Evolutionary conservation across 2,329 filamentous ascomycete genomes (phyloP), one percentile per base, ranked within the genome.

Genomic region (Fusarium hostae): DNA sequence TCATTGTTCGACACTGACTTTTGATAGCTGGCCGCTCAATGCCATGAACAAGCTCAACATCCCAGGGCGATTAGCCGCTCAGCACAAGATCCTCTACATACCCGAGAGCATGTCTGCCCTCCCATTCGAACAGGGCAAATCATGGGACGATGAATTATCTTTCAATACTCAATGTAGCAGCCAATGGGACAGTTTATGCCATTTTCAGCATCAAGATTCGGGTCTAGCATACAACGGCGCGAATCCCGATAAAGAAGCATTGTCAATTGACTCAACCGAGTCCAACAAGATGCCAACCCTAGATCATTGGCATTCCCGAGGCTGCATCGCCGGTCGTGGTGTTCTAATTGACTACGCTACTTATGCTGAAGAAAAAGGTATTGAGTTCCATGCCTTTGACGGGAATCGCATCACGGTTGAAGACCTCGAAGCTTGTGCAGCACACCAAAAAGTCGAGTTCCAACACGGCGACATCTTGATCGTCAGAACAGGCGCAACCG

Each of bases 401-500:
- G 81, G 83, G 1, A 82, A 89, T 73, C 82, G 84, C 32, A 90
- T 91, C 76, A 85, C 84, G 0, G 80, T 86, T 4, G 76, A 82
- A 2, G 85, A 90, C 1, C 83, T 94, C 0, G 86, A 87, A 58
- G 83, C 85, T 12, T 88, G 89, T 37, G 91, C 89, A 1, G 82
- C 81, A 37, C 81, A 86, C 39, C 89, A 92, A 71, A 87, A 87
- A 1, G 82, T 92, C 30, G 86, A 91, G 66, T 90, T 93, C 75
- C 86, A 84, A 1, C 86, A 88, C 5, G 91, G 91, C 9, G 91
- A 93, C 67, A 87, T 94, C 59, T 83, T 94, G 15, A 83, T 93
- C 47, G 78, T 94, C 24, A 85, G 91, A 22, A 89, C 87, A 3
- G 91, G 91, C 1, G 88, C 86, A 72, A 88, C 89, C 11, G 86